Conservation (phyloP, 2,329 filamentous ascomycete species). For the Hypoxylon sp. region DNA sequence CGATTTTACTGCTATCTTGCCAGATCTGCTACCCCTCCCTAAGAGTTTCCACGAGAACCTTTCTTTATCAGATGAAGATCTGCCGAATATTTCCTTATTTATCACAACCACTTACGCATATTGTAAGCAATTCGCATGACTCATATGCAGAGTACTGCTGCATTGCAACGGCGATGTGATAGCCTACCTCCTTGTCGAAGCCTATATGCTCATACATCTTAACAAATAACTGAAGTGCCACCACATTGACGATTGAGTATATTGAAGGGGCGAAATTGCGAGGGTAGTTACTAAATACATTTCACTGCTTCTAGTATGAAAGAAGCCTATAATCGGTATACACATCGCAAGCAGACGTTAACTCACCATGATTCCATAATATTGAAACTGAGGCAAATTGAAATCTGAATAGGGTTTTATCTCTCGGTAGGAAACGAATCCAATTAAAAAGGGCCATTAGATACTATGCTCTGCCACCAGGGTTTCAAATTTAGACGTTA, state of each 20-base stretch:
- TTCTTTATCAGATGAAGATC: constrained; percentile 7
- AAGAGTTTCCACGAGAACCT: constrained; percentile 1
- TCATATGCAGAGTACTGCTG: constrained; percentile 33
- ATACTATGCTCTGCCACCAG: background rate
- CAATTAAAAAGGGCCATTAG: background rate
- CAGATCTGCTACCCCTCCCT: background rate
- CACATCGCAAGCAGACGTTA: background rate
- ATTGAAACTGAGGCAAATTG: background rate
- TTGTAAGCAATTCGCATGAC: constrained; percentile 42
- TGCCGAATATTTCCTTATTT: constrained; percentile 27
- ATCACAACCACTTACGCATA: constrained; percentile 28
- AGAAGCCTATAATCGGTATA: too few species aligned
- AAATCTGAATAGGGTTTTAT: background rate
- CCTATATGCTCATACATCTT: constrained; percentile 2
- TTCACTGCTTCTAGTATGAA: too few species aligned
- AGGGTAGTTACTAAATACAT: too few species aligned
- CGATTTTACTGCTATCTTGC: background rate
- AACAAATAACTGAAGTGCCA: background rate
- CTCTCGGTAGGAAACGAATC: background rate
- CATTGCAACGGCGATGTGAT: constrained; percentile 24
- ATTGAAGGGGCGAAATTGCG: too few species aligned
- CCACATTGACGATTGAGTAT: background rate
- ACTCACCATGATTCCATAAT: background rate
- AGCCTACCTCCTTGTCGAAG: background rate
- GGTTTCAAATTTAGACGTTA: background rate